A percentile compares a stretch with the other conserved stretches of the same genome.
Evolutionary conservation across 2,329 filamentous ascomycete species (phyloP).

Genomic region (Aspergillus sp.): DNA sequence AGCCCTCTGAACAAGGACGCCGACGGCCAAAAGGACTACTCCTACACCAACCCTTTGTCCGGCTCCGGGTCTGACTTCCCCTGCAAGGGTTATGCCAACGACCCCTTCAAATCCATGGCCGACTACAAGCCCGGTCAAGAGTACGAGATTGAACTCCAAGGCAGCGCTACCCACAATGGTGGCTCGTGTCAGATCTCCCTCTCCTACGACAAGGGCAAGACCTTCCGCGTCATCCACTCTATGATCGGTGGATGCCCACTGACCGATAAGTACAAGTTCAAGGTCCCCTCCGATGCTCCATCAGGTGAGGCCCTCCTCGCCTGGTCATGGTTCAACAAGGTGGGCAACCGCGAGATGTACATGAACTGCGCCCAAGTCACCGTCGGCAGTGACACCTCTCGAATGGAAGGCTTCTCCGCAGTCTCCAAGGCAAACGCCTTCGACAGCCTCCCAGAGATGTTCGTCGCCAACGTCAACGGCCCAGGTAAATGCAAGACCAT

Average conservation of each 20-base stretch:
- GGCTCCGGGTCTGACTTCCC: constrained; percentile 65
- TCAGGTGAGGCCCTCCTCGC: constrained; percentile 63
- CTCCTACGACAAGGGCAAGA: constrained; percentile 69
- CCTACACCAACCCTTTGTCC: constrained; percentile 67
- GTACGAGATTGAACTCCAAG: constrained; percentile 65
- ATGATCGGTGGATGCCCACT: constrained; percentile 60
- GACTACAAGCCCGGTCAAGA: constrained; percentile 62
- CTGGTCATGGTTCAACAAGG: constrained; percentile 76
- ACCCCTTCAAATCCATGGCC: constrained; percentile 55
- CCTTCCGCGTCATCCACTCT: constrained; percentile 68
- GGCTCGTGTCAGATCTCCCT: constrained; percentile 76
- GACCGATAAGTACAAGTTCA: constrained; percentile 63
- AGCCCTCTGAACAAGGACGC: constrained; percentile 51
- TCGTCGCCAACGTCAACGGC: constrained; percentile 67
- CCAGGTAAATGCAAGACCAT: constrained; percentile 55
- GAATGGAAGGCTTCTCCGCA: constrained; percentile 8
- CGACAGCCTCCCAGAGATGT: constrained; percentile 63
- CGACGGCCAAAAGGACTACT: constrained; percentile 62
- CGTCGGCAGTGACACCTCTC: constrained; percentile 43
- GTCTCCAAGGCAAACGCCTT: constrained; percentile 39
- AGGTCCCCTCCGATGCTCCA: constrained; percentile 64
- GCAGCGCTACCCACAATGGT: constrained; percentile 64
- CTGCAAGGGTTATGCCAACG: constrained; percentile 68
- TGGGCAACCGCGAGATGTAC: constrained; percentile 82
- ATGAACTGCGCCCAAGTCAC: constrained; percentile 78